Evolutionary conservation across 1,284 basidiomycete species (phyloP).

Genomic region (Boletellus dicymbophilus): DNA sequence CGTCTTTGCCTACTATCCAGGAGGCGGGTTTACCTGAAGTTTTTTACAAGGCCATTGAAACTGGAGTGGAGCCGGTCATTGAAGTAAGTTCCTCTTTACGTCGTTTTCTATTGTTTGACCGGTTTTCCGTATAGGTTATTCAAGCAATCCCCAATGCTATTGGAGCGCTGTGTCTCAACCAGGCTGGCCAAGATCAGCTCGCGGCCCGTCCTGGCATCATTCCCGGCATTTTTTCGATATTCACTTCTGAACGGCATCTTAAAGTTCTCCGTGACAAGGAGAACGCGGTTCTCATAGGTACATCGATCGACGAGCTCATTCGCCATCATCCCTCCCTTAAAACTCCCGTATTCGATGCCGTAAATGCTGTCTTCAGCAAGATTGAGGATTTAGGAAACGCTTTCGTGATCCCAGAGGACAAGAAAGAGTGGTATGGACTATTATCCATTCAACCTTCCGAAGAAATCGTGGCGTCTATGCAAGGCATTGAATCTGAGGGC

Average conservation of each 20-base stretch:
- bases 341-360: slow-evolving; percentile 72
- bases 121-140: slow-evolving; percentile 61
- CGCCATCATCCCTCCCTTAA: slow-evolving; percentile 95
- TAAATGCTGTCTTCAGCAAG: slow-evolving; percentile 69
- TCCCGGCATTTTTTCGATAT: slow-evolving; percentile 81
- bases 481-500: slow-evolving; percentile 39
- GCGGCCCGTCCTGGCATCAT: slow-evolving; percentile 79
- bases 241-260: slow-evolving; percentile 84
- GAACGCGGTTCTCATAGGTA: slow-evolving; percentile 87
- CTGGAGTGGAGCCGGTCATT: slow-evolving; percentile 83
- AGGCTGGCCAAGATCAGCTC: slow-evolving; percentile 85
- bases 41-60: slow-evolving; percentile 86
- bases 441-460: slow-evolving; percentile 37
- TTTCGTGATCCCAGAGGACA: slow-evolving; percentile 57
- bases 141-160: slow-evolving; percentile 95
- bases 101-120: background rate
- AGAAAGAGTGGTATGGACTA: slow-evolving; percentile 68
- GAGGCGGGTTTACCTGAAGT: slow-evolving; percentile 90
- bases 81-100: slow-evolving; percentile 54
- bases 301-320: slow-evolving; percentile 92
- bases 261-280: slow-evolving; percentile 94
- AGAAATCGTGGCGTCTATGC: slow-evolving; percentile 54
- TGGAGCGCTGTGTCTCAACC: slow-evolving; percentile 95
- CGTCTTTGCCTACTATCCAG: slow-evolving; percentile 90
- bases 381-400: slow-evolving; percentile 73